Conservation (phyloP, 1,139 yeast genomes). For the Blastobotrys serpentis region DNA sequence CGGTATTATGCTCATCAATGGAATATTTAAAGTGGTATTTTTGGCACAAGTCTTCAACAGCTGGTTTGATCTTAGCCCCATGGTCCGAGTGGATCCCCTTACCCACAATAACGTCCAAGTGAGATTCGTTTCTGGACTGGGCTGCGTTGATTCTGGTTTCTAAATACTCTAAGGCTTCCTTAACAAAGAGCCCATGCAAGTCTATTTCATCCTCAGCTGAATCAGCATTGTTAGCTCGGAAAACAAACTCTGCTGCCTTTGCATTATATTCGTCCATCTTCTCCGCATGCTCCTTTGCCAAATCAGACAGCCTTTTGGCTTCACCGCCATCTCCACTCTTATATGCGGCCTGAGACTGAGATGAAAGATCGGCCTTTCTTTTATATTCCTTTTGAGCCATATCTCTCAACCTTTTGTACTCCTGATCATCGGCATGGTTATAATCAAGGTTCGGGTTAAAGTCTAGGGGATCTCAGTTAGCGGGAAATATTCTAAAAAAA, state of each 20-base stretch:
- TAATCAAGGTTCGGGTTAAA: conserved; percentile 28
- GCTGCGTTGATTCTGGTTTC: conserved; percentile 72
- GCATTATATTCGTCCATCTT: conserved; percentile 69
- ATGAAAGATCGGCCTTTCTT: conserved; percentile 55
- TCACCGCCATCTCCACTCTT: conserved; percentile 65
- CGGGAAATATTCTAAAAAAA: no score
- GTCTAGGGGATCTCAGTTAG: conserved; percentile 8
- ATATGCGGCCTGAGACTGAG: conserved; percentile 75
- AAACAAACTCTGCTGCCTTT: conserved; percentile 89
- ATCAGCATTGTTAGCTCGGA: conserved; percentile 83
- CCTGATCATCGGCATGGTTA: conserved; percentile 42
- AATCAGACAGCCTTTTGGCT: conserved; percentile 72
- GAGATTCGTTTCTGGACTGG: conserved; percentile 56
- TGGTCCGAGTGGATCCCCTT: conserved; percentile 88
- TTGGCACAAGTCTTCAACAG: conserved; percentile 72
- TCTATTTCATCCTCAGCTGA: conserved; percentile 84
- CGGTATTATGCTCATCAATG: conserved; percentile 69
- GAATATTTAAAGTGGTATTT: conserved; percentile 61
- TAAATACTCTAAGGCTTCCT: conserved; percentile 78
- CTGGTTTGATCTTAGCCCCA: conserved; percentile 86
- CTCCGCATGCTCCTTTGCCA: conserved; percentile 57
- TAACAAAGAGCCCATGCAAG: conserved; percentile 85
- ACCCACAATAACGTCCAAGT: conserved; percentile 74
- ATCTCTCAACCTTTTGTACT: conserved; percentile 61
- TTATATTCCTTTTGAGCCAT: conserved; percentile 67